These are phyloP conservation scores for Aegilops tauschii DNA, from an alignment of 176 grass and related monocot genomes.

Conservation along the genomic window DNA sequence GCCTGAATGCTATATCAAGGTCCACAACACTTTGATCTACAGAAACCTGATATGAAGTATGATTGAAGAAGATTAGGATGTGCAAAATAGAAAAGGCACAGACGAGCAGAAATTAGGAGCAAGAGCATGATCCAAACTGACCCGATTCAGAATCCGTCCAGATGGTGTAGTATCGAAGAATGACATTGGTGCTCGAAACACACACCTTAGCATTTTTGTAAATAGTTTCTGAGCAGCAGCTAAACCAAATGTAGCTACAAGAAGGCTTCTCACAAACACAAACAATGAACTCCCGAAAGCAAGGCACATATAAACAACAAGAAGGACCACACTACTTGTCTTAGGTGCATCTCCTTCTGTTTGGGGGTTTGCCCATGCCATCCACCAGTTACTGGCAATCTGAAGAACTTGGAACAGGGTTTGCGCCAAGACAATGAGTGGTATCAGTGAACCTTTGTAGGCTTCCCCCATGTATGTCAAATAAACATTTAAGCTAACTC, in stretches of 20 bases:
- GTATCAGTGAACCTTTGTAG: constrained; percentile 86
- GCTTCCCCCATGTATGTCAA: constrained; percentile 96
- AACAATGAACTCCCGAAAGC: constrained; percentile 96
- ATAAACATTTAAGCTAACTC: constrained; percentile 91
- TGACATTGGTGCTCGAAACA: constrained; percentile 96
- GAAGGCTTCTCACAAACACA: constrained; percentile 94
- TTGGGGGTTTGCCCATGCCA: constrained; percentile 98
- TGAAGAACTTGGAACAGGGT: constrained; percentile 93
- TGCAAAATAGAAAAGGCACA: constrained; percentile 11
- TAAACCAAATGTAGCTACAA: constrained; percentile 99
- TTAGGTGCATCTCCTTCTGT: constrained; percentile 80
- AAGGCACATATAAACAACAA: constrained; percentile 93
- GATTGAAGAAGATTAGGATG: background rate
- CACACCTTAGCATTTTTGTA: constrained; percentile 80
- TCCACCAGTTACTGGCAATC: constrained; percentile 99
- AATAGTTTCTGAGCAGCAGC: constrained; percentile 93
- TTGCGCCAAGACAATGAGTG: constrained; percentile 85
- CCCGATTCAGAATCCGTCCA: constrained; percentile 89
- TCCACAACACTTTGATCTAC: constrained; percentile 98
- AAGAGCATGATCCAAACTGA: constrained; percentile 44
- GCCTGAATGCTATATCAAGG: constrained; percentile 94
- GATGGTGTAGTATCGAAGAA: constrained; percentile 95
- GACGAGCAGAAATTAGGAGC: background rate
- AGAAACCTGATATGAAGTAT: constrained; percentile 78
- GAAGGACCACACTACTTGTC: constrained; percentile 64